These are phyloP conservation scores for Coemansia sp. DNA, from an alignment of 192 early-diverging fungal genomes.

Conservation along the genomic window DNA sequence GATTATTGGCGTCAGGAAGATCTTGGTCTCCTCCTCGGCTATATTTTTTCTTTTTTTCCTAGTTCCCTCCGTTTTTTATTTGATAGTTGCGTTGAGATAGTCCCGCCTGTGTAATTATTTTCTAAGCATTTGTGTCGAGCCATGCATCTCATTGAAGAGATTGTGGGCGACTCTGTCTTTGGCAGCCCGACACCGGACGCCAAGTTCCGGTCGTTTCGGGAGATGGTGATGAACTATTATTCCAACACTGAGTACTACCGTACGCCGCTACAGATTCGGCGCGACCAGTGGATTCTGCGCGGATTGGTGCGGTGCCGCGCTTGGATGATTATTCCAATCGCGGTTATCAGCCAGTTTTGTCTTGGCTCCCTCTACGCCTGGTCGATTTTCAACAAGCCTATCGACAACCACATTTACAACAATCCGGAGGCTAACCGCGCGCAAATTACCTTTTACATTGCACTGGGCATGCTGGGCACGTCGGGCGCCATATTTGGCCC, in stretches of 20 bases:
- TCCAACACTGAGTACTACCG: slow-evolving; percentile 59
- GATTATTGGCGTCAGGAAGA: neutral
- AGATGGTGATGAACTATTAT: slow-evolving; percentile 48
- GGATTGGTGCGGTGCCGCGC: slow-evolving; percentile 56
- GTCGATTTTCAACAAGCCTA: slow-evolving; percentile 72
- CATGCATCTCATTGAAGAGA: slow-evolving; percentile 40
- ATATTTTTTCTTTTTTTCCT: neutral
- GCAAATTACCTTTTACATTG: slow-evolving; percentile 70
- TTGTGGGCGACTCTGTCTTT: slow-evolving; percentile 43
- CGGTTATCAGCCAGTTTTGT: slow-evolving; percentile 69
- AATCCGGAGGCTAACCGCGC: slow-evolving; percentile 51
- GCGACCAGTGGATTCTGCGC: slow-evolving; percentile 51
- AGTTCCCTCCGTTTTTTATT: slow-evolving; percentile 2
- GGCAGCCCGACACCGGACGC: slow-evolving; percentile 14
- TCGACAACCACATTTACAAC: slow-evolving; percentile 57
- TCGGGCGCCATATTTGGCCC: slow-evolving; percentile 71
- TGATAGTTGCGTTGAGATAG: too few relatives aligned
- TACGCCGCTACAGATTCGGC: slow-evolving; percentile 54
- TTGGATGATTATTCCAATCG: slow-evolving; percentile 66
- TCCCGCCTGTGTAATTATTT: too few relatives aligned
- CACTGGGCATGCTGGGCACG: slow-evolving; percentile 69
- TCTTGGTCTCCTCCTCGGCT: slow-evolving; percentile 2
- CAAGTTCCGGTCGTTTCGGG: slow-evolving; percentile 33
- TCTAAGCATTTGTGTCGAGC: neutral
- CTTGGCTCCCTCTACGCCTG: slow-evolving; percentile 73